Conservation (phyloP, 352 stramenopile species). For the Pythium volutum region DNA sequence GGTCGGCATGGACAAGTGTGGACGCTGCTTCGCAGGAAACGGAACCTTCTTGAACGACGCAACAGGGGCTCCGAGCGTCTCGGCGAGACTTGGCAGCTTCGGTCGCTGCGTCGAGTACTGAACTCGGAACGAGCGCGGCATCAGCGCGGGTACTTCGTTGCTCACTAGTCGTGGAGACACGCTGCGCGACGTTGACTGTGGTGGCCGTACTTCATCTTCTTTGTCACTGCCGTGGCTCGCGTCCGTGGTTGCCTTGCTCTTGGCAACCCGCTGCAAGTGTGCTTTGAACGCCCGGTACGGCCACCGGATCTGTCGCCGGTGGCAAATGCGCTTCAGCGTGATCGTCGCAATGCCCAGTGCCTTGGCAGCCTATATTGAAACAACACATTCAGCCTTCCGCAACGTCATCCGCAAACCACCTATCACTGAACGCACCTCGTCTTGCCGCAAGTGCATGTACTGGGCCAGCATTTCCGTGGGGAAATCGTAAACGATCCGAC, state of each 20-base stretch:
- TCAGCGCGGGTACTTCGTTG: not conserved
- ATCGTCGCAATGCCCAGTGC: slow-evolving; percentile 42
- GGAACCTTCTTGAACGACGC: not conserved
- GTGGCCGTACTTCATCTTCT: not conserved
- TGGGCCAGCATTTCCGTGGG: slow-evolving; percentile 31
- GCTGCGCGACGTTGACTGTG: not conserved
- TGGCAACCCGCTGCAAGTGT: not conserved
- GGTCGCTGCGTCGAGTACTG: not conserved
- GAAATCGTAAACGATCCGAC: slow-evolving; percentile 50
- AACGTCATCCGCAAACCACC: not conserved
- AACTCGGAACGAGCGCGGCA: not conserved
- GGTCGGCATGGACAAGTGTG: not conserved
- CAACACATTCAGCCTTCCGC: not conserved
- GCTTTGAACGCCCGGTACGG: slow-evolving; percentile 28
- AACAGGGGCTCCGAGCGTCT: not conserved
- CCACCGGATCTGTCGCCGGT: slow-evolving; percentile 43
- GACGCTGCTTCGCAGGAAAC: not conserved
- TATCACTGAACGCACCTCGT: slow-evolving; percentile 30
- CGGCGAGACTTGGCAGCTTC: slow-evolving; percentile 1
- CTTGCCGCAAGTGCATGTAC: slow-evolving; percentile 46
- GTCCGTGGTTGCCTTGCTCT: not conserved
- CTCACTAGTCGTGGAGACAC: not conserved
- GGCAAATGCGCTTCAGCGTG: slow-evolving; percentile 66
- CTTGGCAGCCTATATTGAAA: slow-evolving; percentile 30
- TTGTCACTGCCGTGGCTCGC: not conserved